Conservation (phyloP, 192 early-diverging fungal species). For the Backusella psychrophila region DNA sequence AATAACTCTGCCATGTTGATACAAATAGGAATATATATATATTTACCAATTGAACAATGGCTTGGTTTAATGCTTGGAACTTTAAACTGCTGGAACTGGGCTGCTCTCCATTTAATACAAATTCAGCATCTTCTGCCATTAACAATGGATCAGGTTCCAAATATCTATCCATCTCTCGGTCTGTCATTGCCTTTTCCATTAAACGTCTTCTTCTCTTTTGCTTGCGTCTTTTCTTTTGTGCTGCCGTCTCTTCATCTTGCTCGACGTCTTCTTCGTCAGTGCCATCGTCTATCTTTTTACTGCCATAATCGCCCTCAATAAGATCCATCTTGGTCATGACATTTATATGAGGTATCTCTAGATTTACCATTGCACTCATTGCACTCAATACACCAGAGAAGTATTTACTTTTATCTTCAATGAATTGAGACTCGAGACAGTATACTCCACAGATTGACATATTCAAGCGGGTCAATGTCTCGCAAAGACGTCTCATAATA, state of each 20-base stretch:
- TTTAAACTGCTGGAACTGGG: slow-evolving; percentile 49
- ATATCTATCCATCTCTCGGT: slow-evolving; percentile 72
- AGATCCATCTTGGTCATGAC: slow-evolving; percentile 98
- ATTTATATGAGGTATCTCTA: slow-evolving; percentile 98
- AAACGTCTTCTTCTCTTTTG: slow-evolving; percentile 13
- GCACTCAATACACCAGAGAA: slow-evolving; percentile 96
- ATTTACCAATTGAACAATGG: slow-evolving; percentile 79
- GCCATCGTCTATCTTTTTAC: slow-evolving; percentile 13
- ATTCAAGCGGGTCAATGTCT: slow-evolving; percentile 63
- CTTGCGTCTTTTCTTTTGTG: slow-evolving; percentile 16
- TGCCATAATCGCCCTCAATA: slow-evolving; percentile 46
- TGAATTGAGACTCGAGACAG: slow-evolving; percentile 89
- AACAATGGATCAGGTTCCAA: slow-evolving; percentile 89
- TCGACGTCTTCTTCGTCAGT: slow-evolving; percentile 51
- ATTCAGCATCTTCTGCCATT: slow-evolving; percentile 65
- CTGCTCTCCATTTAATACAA: slow-evolving; percentile 51
- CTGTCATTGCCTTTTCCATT: slow-evolving; percentile 48
- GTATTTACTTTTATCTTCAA: slow-evolving; percentile 95
- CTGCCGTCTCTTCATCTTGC: not conserved
- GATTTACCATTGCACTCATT: slow-evolving; percentile 92
- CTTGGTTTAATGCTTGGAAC: slow-evolving; percentile 85
- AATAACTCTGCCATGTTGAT: not conserved
- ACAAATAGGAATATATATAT: not conserved
- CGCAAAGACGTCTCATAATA: slow-evolving; percentile 85
- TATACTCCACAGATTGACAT: slow-evolving; percentile 94